phyloP scores from a whole-genome alignment of 2,329 filamentous ascomycete species.

The Exophiala sp. region DNA sequence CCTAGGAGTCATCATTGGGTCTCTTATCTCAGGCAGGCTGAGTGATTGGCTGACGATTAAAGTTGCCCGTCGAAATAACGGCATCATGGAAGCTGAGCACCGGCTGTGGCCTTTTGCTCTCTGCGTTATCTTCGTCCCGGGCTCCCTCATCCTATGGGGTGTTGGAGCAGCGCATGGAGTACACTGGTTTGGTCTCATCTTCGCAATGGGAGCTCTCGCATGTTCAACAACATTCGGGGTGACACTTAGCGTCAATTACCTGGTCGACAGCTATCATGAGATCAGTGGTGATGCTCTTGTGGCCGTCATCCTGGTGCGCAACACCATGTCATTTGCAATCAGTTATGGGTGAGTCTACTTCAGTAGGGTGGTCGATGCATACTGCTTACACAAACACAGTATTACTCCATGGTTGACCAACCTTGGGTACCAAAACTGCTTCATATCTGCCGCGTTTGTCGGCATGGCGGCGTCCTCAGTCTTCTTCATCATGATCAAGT shows the following conservation, averaged over 20 bases:
- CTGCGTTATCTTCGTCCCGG: constrained; percentile 43
- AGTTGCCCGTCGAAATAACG: constrained; percentile 27
- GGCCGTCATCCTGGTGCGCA: constrained; percentile 49
- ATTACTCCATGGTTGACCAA: constrained; percentile 42
- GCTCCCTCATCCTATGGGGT: constrained; percentile 49
- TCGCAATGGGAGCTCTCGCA: constrained; percentile 48
- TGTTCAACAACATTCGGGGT: constrained; percentile 44
- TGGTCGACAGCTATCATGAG: constrained; percentile 49
- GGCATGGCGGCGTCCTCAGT: constrained; percentile 37
- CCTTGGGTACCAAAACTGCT: constrained; percentile 40
- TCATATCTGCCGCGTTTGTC: constrained; percentile 40
- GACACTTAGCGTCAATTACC: constrained; percentile 45
- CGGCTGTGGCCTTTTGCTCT: constrained; percentile 29
- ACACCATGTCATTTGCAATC: constrained; percentile 50
- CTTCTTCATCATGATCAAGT: constrained; percentile 41
- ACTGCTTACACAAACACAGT: constrained; percentile 28
- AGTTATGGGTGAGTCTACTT: constrained; percentile 40
- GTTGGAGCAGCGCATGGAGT: constrained; percentile 48
- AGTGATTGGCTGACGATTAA: constrained; percentile 29
- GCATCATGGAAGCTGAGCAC: constrained; percentile 31
- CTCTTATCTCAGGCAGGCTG: constrained; percentile 23
- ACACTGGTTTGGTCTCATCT: constrained; percentile 50
- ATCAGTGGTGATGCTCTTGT: constrained; percentile 50
- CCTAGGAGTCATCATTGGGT: constrained; percentile 21
- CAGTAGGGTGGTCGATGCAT: background rate